Percentiles rank a stretch among this genome's conserved stretches.
phyloP scores from a whole-genome alignment of 2,329 filamentous ascomycete species.

The Claviceps sorghi region DNA sequence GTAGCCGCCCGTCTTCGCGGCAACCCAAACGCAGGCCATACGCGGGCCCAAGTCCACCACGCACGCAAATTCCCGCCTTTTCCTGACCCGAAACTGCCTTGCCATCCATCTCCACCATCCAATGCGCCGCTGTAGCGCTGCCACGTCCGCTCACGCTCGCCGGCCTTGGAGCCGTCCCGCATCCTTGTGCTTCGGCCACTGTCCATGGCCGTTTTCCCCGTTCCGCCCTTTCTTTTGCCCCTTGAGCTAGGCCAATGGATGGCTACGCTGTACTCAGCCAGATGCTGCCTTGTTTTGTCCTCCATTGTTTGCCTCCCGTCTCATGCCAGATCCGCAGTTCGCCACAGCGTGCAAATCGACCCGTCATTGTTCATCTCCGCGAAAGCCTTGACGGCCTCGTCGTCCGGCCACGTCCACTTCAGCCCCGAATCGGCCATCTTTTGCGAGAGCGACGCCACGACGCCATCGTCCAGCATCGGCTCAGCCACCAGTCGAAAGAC shows the following conservation, averaged over 20 bases:
- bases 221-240: neutral
- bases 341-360: slow-evolving; percentile 12
- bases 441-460: slow-evolving; percentile 17
- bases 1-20: neutral
- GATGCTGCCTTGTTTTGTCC: slow-evolving; percentile 1
- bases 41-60: too few relatives aligned
- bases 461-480: slow-evolving; percentile 22
- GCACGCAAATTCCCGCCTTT: neutral
- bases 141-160: neutral
- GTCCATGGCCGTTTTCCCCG: neutral
- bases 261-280: neutral
- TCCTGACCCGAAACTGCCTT: neutral
- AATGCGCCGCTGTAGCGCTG: neutral
- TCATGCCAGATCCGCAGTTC: slow-evolving; percentile 12
- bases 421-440: slow-evolving; percentile 13
- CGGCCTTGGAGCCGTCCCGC: neutral
- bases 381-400: slow-evolving; percentile 21
- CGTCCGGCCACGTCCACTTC: slow-evolving; percentile 25
- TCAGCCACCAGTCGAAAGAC: slow-evolving; percentile 34
- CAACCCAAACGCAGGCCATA: neutral
- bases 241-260: neutral
- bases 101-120: neutral
- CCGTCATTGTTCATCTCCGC: slow-evolving; percentile 13
- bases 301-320: neutral
- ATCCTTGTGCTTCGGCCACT: neutral